A percentile compares a stretch with the other conserved stretches of the same genome.
These are phyloP conservation scores for Leccinum broughii DNA, from an alignment of 768 basidiomycete genomes.

Conservation along the genomic window DNA sequence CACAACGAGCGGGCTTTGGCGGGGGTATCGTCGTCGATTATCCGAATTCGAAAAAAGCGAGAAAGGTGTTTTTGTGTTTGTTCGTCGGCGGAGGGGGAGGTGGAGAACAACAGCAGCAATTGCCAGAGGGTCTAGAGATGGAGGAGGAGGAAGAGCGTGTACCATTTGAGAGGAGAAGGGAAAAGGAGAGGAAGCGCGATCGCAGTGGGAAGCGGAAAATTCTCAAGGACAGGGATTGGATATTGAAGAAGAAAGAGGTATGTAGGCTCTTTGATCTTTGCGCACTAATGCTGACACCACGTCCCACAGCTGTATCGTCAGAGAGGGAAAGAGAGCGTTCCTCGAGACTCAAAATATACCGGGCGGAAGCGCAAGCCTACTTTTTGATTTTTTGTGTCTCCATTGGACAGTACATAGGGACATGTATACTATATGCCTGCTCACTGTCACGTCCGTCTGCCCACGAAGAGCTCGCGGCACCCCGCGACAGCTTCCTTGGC, in stretches of 20 bases:
- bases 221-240: conserved; percentile 86
- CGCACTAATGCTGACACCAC: conserved; percentile 2
- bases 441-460: conserved; percentile 30
- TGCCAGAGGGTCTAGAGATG: conserved; percentile 78
- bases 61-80: conserved; percentile 91
- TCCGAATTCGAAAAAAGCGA: conserved; percentile 94
- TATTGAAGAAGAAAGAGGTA: conserved; percentile 91
- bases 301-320: conserved; percentile 68
- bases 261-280: conserved; percentile 41
- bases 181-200: conserved; percentile 56
- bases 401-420: background rate
- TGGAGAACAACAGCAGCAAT: conserved; percentile 57
- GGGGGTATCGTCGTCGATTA: conserved; percentile 97
- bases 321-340: conserved; percentile 84
- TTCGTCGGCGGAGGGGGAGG: conserved; percentile 80
- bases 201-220: conserved; percentile 69
- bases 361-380: conserved; percentile 81
- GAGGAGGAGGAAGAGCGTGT: conserved; percentile 55
- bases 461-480: conserved; percentile 45
- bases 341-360: conserved; percentile 85
- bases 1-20: conserved; percentile 94
- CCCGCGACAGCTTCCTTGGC: conserved; percentile 54
- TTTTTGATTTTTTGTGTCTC: conserved; percentile 53
- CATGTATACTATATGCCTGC: conserved; percentile 12
- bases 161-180: conserved; percentile 77